A percentile compares a stretch with the other conserved stretches of the same genome.
phyloP scores from a whole-genome alignment of 2,329 filamentous ascomycete genomes.

The Cercospora zeae-maydis region DNA sequence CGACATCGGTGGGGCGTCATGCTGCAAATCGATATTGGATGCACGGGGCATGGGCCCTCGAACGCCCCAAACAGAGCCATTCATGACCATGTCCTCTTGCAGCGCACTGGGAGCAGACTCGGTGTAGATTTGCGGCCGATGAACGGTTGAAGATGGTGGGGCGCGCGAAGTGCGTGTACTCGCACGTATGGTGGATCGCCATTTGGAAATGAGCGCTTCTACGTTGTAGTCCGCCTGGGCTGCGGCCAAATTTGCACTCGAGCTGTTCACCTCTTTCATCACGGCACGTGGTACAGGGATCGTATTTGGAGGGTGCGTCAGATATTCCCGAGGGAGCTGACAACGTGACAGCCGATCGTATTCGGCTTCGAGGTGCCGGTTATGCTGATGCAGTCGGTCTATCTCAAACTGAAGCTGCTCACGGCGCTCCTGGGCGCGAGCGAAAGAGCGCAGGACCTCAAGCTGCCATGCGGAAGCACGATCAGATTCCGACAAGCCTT shows the following conservation, averaged over 20 bases:
- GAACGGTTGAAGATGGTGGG: neutral
- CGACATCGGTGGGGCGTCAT: constrained; percentile 15
- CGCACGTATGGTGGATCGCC: constrained; percentile 28
- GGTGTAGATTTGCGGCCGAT: constrained; percentile 4
- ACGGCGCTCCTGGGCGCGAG: constrained; percentile 40
- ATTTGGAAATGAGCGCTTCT: constrained; percentile 31
- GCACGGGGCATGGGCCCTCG: constrained; percentile 27
- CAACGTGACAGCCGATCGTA: constrained; percentile 35
- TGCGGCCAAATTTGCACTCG: constrained; percentile 14
- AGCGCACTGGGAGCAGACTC: constrained; percentile 6
- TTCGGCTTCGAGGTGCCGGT: constrained; percentile 41
- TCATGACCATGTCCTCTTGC: constrained; percentile 30
- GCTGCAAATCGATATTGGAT: neutral
- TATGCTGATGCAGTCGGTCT: constrained; percentile 41
- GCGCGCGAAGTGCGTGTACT: constrained; percentile 21
- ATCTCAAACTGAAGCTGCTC: constrained; percentile 39
- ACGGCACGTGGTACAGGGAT: constrained; percentile 39
- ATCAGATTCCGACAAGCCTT: constrained; percentile 53
- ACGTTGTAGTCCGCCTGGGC: constrained; percentile 29
- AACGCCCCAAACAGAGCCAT: constrained; percentile 28
- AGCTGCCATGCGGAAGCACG: constrained; percentile 46
- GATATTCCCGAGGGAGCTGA: constrained; percentile 36
- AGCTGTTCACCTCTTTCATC: constrained; percentile 35
- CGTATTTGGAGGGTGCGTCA: constrained; percentile 35
- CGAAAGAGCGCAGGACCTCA: constrained; percentile 46